Evolutionary conservation across 2,329 filamentous ascomycete genomes (phyloP).

Genomic region (Aspergillus tubingensis): DNA sequence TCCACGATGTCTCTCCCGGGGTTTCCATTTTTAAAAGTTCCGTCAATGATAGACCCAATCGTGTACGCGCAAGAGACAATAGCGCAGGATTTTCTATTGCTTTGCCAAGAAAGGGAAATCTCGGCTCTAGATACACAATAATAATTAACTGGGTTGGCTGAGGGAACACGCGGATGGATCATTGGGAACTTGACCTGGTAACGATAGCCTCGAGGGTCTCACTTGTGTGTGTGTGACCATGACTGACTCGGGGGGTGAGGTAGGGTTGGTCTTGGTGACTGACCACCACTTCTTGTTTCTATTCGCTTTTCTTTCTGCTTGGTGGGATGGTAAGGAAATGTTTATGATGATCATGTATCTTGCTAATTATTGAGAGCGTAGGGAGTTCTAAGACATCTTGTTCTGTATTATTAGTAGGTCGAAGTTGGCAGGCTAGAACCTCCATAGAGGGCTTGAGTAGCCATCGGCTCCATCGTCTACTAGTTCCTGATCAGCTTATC

Average conservation of each 20-base stretch:
- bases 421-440: neutral
- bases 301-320: too few species aligned
- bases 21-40: neutral
- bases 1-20: conserved; percentile 3
- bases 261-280: too few species aligned
- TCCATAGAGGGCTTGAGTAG: neutral
- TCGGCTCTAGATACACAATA: too few species aligned
- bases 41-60: neutral
- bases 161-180: neutral
- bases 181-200: neutral
- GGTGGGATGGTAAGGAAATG: too few species aligned
- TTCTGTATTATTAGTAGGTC: too few species aligned
- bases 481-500: neutral
- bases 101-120: neutral
- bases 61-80: neutral
- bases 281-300: too few species aligned
- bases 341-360: too few species aligned
- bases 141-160: neutral
- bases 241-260: too few species aligned
- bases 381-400: too few species aligned
- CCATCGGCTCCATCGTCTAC: neutral
- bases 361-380: too few species aligned
- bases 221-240: too few species aligned
- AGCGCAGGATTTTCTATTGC: neutral
- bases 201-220: too few species aligned